Base-by-base conservation (phyloP, 176 grass and related monocot genomes). In the Chloris gayana region DNA sequence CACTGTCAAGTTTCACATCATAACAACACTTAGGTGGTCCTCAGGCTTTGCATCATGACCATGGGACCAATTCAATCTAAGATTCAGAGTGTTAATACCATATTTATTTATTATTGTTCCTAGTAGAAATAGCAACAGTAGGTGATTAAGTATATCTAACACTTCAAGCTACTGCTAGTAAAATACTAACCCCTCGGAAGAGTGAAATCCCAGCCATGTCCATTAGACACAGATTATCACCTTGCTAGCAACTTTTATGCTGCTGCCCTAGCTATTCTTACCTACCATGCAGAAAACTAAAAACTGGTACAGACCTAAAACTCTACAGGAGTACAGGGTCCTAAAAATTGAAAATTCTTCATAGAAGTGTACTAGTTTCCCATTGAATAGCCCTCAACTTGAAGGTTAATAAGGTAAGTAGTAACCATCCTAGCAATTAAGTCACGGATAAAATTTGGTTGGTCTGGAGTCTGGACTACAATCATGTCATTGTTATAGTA, bases 21-120 rank as follows among this genome's bases (percentile, higher is more conserved):
- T 19, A 51, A 79, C 62, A 67, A 37, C 9, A 67, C 27, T 67
- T 51, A 67, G 45, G 44, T 53, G 21, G 44, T 19, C 13, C 13
- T 46, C 32, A 57, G 50, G 32, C 50, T 60, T 64, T 57, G 56
- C 58, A 79, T 56, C 9, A 62, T 58, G 50, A 78, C 19, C 9
- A 69, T 67, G 59, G 49, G 26, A 78, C 7, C 1, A 29, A 19
- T 69, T 58, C 69, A 56, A 6, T 70, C 21, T 25, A 32, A 26
- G 24, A 27, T 47, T 68, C 4, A 49, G 4, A 38, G 37, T 33
- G 10, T 47, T 42, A 9, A 65, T 72, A 6, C 27, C 51, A 29
- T 17, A 9, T 49, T 61, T 63, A 14, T 38, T 53, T 24, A 67
- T 73, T 39, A 21, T 39, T 13, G 72, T n/a, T 65, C 22, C 41